phyloP scores from a whole-genome alignment of 345 rosid species.

The Dimocarpus longan region DNA sequence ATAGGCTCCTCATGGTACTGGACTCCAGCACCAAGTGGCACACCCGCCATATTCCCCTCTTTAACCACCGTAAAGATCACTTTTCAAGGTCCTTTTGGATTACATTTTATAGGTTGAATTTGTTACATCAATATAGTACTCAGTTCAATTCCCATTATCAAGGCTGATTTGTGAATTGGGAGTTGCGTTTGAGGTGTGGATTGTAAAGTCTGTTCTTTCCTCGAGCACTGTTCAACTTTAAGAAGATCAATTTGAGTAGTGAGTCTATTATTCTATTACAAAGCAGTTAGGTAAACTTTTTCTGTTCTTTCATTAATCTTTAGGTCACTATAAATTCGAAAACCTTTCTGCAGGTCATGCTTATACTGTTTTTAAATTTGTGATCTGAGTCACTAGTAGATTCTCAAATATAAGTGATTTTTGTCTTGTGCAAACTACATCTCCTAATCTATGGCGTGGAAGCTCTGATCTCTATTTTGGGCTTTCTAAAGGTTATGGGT shows the following conservation, averaged over 20 bases:
- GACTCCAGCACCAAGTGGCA: background rate
- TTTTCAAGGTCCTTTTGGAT: background rate
- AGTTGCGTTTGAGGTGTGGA: background rate
- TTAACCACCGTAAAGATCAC: background rate
- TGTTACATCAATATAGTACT: background rate
- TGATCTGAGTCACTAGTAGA: background rate
- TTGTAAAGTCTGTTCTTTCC: background rate
- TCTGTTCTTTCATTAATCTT: background rate
- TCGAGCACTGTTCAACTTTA: background rate
- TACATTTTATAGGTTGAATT: background rate
- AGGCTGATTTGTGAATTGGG: background rate
- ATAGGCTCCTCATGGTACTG: background rate
- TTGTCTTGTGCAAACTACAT: background rate
- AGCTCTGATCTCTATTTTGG: slow-evolving; percentile 36
- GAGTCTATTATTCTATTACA: background rate
- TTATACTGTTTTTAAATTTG: background rate
- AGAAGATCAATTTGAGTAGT: background rate
- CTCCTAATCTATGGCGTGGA: slow-evolving; percentile 12
- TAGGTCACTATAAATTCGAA: background rate
- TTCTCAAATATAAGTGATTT: background rate
- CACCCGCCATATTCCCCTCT: background rate
- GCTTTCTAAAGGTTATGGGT: slow-evolving; percentile 80
- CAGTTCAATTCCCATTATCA: background rate
- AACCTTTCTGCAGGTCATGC: background rate
- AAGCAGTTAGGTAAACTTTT: background rate